These are phyloP conservation scores for Rubroboletus satanas DNA, from an alignment of 768 basidiomycete species.

Conservation along the genomic window DNA sequence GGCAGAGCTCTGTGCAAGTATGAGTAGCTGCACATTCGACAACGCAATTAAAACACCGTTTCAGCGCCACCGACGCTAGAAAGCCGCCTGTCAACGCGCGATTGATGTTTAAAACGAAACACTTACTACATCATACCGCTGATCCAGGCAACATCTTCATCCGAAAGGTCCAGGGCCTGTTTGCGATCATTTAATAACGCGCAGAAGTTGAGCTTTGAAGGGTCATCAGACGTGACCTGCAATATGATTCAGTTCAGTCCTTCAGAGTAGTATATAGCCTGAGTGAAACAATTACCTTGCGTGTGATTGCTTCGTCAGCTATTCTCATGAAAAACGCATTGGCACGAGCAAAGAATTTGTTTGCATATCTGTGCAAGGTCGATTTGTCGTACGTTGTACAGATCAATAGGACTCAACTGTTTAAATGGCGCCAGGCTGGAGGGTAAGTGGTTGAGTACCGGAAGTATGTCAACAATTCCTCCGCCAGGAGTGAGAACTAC, in stretches of 20 bases:
- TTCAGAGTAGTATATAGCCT: background rate
- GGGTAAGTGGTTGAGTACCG: constrained; percentile 1
- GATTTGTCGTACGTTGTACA: background rate
- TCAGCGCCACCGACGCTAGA: constrained; percentile 4
- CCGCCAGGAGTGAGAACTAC: constrained; percentile 4
- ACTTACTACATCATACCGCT: constrained; percentile 8
- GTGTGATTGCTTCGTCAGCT: constrained; percentile 4
- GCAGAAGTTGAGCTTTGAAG: constrained; percentile 5
- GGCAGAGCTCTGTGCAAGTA: background rate
- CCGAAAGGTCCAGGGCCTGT: background rate
- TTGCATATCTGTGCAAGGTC: constrained; percentile 1
- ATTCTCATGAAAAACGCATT: constrained; percentile 1
- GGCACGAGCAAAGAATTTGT: constrained; percentile 4
- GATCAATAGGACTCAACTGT: background rate
- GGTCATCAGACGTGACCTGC: constrained; percentile 1
- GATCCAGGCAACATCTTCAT: constrained; percentile 11
- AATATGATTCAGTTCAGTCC: background rate
- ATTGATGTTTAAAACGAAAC: no score
- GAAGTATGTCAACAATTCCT: constrained; percentile 7
- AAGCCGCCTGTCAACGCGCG: background rate
- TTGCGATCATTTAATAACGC: constrained; percentile 2
- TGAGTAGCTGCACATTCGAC: background rate
- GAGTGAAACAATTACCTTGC: background rate
- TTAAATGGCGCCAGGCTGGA: constrained; percentile 6
- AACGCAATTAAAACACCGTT: background rate